Conservation (phyloP, 257 asterid species). For the Jasminum sambac region DNA sequence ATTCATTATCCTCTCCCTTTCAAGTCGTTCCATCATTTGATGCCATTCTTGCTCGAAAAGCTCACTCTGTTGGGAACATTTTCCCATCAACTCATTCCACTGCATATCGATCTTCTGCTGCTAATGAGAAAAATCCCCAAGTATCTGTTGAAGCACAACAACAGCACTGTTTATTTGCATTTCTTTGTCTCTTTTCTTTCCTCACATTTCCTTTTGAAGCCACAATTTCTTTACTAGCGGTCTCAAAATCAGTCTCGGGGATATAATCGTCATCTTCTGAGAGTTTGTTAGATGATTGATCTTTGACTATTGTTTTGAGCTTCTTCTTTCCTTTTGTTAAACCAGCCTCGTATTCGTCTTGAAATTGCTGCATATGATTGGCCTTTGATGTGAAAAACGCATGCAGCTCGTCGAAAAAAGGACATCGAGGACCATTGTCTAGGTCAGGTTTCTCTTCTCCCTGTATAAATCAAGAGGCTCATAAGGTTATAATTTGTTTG, state of each 20-base stretch:
- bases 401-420: constrained; percentile 59
- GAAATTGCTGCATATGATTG: constrained; percentile 35
- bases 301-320: constrained; percentile 25
- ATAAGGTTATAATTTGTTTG: constrained; percentile 1
- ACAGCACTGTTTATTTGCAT: constrained; percentile 20
- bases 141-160: constrained; percentile 36
- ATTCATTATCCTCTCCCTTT: constrained; percentile 55
- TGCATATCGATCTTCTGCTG: constrained; percentile 62
- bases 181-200: constrained; percentile 33
- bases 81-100: constrained; percentile 65
- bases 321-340: constrained; percentile 36
- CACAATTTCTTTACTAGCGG: constrained; percentile 19
- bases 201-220: constrained; percentile 34
- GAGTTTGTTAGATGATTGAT: constrained; percentile 38
- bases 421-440: constrained; percentile 41
- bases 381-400: constrained; percentile 44
- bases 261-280: constrained; percentile 32
- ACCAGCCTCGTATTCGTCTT: constrained; percentile 26
- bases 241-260: constrained; percentile 36
- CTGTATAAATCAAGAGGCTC: constrained; percentile 29
- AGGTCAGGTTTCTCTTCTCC: constrained; percentile 46
- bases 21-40: constrained; percentile 58
- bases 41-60: constrained; percentile 63
- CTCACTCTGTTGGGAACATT: constrained; percentile 51
- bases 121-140: constrained; percentile 49